Evolutionary conservation across 306 rosid genomes (phyloP).

Genomic region (Biancaea sappan): DNA sequence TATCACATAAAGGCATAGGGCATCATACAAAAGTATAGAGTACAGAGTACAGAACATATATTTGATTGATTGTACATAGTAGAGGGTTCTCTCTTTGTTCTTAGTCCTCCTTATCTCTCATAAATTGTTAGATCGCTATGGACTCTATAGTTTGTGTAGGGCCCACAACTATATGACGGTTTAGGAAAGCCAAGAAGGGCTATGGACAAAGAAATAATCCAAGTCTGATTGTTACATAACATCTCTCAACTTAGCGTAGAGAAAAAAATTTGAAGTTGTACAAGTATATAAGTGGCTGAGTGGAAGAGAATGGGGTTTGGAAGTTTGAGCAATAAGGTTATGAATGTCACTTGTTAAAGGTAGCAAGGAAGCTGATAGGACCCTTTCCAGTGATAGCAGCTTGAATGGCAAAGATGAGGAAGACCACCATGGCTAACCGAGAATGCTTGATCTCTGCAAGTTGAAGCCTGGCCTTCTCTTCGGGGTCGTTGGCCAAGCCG

Average conservation of each 20-base stretch:
- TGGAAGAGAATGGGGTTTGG: slow-evolving; percentile 4
- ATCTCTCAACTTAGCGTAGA: neutral
- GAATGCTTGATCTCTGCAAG: slow-evolving; percentile 84
- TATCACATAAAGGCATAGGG: neutral
- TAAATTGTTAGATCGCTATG: no score
- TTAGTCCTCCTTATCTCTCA: no score
- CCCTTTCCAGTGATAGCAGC: slow-evolving; percentile 83
- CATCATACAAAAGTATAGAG: slow-evolving; percentile 23
- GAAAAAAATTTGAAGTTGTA: slow-evolving; percentile 7
- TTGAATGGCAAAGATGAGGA: slow-evolving; percentile 75
- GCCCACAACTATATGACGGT: no score
- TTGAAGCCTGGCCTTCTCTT: slow-evolving; percentile 70
- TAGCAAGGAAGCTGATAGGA: slow-evolving; percentile 65
- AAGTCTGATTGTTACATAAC: no score
- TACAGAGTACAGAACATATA: slow-evolving; percentile 18
- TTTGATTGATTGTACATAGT: slow-evolving; percentile 8
- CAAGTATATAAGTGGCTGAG: neutral
- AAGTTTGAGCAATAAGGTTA: neutral
- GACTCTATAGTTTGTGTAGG: no score
- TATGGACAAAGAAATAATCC: no score
- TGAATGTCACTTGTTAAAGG: slow-evolving; percentile 71
- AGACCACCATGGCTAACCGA: slow-evolving; percentile 76
- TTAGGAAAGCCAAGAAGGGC: no score
- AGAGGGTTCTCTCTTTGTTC: no score
- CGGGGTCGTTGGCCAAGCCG: slow-evolving; percentile 63